A percentile compares a stretch with the other conserved stretches of the same genome.
phyloP scores from a whole-genome alignment of 2,329 filamentous ascomycete genomes.

The Calonectria pseudoreteaudii region DNA sequence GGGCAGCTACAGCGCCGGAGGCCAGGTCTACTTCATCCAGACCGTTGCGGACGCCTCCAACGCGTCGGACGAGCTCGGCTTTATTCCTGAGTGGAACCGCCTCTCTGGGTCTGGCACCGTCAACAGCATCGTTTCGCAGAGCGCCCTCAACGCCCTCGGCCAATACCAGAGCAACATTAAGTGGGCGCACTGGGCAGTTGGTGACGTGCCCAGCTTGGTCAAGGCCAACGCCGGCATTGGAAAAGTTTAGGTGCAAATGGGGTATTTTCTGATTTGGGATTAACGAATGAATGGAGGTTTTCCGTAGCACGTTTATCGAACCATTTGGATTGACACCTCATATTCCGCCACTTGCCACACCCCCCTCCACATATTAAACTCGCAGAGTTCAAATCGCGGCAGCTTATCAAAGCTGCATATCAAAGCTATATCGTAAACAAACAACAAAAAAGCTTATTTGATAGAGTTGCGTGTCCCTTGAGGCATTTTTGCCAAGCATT shows the following conservation, averaged over 20 bases:
- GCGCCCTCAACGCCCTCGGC: constrained; percentile 18
- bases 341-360: no score
- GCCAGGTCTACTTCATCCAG: constrained; percentile 40
- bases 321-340: neutral
- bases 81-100: constrained; percentile 21
- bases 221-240: constrained; percentile 25
- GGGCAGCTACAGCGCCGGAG: constrained; percentile 28
- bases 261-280: neutral
- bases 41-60: constrained; percentile 36
- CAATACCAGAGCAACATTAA: constrained; percentile 22
- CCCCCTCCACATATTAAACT: neutral
- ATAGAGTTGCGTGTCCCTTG: neutral
- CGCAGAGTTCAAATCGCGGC: neutral
- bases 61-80: neutral
- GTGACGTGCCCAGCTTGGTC: constrained; percentile 21
- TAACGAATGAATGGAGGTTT: neutral
- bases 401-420: neutral
- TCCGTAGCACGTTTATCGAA: neutral
- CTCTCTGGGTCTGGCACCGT: constrained; percentile 18
- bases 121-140: constrained; percentile 16
- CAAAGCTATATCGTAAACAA: no score
- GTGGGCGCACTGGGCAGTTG: constrained; percentile 21
- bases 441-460: neutral
- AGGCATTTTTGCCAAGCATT: neutral
- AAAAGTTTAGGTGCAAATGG: neutral